Conservation (phyloP, 495 filamentous ascomycete species). For the Aspergillus bridgeri region DNA sequence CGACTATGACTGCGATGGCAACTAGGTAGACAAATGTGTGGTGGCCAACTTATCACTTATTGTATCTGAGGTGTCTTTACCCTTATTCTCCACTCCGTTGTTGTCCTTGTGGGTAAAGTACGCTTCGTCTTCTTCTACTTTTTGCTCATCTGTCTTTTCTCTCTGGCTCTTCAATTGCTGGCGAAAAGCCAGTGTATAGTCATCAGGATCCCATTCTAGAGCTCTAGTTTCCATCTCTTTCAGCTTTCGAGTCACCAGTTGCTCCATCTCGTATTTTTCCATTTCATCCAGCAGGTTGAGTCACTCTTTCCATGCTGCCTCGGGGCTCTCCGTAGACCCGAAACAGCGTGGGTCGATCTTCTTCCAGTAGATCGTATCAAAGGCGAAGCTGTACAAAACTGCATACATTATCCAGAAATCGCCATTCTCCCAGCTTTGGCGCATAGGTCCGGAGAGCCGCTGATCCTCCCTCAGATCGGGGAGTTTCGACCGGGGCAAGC, state of each 20-base stretch:
- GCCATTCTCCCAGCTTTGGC: slow-evolving; percentile 19
- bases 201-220: slow-evolving; percentile 24
- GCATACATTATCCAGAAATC: slow-evolving; percentile 22
- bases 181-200: slow-evolving; percentile 21
- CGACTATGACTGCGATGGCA: no score
- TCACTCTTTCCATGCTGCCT: slow-evolving; percentile 17
- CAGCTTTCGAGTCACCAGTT: slow-evolving; percentile 16
- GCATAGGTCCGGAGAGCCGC: slow-evolving; percentile 20
- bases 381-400: slow-evolving; percentile 11
- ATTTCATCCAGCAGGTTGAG: slow-evolving; percentile 9
- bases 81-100: no score
- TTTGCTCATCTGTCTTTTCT: no score
- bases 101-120: no score
- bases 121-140: no score
- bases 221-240: slow-evolving; percentile 17
- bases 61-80: no score
- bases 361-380: slow-evolving; percentile 21
- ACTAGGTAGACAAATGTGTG: no score
- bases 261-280: slow-evolving; percentile 18
- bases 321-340: slow-evolving; percentile 5
- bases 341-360: slow-evolving; percentile 21
- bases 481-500: slow-evolving; percentile 30
- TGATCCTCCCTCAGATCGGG: slow-evolving; percentile 10
- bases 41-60: no score
- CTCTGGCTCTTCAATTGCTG: no score